Evolutionary conservation across 441 rosid genomes (phyloP).

Genomic region (Arabidopsis lyrata): DNA sequence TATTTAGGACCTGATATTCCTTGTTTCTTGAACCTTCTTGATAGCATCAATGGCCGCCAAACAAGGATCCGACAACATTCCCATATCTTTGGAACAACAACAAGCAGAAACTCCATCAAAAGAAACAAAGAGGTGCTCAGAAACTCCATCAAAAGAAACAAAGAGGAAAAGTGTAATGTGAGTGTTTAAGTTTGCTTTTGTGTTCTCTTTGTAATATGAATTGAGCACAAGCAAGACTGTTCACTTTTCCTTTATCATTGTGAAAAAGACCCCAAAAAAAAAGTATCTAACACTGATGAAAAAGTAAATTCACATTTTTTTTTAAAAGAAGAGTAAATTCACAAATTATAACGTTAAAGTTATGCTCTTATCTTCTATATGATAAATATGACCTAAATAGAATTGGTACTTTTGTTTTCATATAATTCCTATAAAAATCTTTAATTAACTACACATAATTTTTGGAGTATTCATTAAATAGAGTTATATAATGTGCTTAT

Average conservation of each 20-base stretch:
- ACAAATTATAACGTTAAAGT: not conserved
- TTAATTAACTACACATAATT: too few relatives aligned
- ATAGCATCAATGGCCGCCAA: slow-evolving; percentile 27
- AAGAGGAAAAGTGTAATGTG: not conserved
- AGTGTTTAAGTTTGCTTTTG: not conserved
- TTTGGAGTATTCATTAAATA: not conserved
- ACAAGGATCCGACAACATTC: slow-evolving; percentile 25
- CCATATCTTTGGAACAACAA: slow-evolving; percentile 9
- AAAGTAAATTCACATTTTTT: not conserved
- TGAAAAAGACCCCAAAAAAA: not conserved
- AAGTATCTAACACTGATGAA: not conserved
- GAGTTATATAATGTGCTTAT: not conserved
- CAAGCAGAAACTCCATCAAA: slow-evolving; percentile 26
- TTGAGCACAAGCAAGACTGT: not conserved
- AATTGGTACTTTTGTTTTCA: not conserved
- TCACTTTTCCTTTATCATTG: not conserved
- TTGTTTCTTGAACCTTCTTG: slow-evolving; percentile 40
- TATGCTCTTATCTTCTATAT: not conserved
- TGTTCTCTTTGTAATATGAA: not conserved
- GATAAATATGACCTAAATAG: not conserved
- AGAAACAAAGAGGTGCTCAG: not conserved
- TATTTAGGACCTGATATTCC: slow-evolving; percentile 40
- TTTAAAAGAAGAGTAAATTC: too few relatives aligned
- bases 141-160: slow-evolving; percentile 26
- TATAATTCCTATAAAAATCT: not conserved